Evolutionary conservation across 192 early-diverging fungal species (phyloP), one percentile per base, ranked within the genome.

Genomic region (Mortierella alpina): DNA sequence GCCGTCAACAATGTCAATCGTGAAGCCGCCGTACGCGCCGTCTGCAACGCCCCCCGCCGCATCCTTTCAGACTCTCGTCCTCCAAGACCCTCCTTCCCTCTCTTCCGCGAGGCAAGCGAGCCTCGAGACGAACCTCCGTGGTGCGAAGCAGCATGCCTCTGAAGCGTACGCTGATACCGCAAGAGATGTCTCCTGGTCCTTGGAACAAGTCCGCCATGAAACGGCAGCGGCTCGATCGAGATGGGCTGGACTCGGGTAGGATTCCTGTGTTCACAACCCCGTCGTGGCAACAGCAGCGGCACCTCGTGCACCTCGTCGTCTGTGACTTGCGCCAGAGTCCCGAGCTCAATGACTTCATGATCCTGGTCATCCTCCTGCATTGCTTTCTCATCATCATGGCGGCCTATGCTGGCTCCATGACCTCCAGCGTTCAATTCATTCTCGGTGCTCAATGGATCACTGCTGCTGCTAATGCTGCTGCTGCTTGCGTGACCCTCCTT

Each of bases 121-220:
- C 54, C 54, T 55, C 23, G 54, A n/a, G 50, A 4, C 50, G 54
- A 11, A 20, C n/a, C 54, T 17, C 18, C 64, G 40, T 31, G 31
- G 31, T 3, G 31, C 31, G 31, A 31, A 31, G 31, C 31, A 31
- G 31, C 31, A 31, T 12, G 14, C 48, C 68, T 8, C 6, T 42
- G 45, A 45, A 72, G 46, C 3, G 52, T 59, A 0, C 76, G 64
- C 10, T 62, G 70, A 39, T 80, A 80, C 22, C 65, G 57, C n/a
- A 51, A 46, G 31, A 50, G 68, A 20, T 80, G 15, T 39, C 57
- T 59, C n/a, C 49, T 46, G 2, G 70, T 80, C 22, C 64, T 66
- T 5, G 76, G 69, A 2, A 80, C 76, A 17, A 80, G 52, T 5
- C 46, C 70, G 14, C 76, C 76, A 68, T 80, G 76, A 66, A 68